phyloP scores from a whole-genome alignment of 352 stramenopile species.

The Pythium sukuiense region DNA sequence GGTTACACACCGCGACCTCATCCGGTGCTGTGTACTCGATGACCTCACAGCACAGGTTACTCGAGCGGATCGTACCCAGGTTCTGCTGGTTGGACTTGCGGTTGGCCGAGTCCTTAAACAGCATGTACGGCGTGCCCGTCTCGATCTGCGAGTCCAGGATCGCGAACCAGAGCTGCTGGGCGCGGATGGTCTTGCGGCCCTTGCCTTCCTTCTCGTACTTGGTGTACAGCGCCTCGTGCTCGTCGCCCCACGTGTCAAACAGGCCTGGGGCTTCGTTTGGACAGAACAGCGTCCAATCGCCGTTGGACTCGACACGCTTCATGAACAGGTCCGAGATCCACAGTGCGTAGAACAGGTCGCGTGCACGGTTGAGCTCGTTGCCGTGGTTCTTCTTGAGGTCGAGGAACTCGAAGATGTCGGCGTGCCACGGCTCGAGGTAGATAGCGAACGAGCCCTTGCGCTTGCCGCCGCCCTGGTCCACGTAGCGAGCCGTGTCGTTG shows the following conservation, averaged over 20 bases:
- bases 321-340: slow-evolving; percentile 99
- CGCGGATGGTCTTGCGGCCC: slow-evolving; percentile 95
- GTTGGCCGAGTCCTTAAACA: slow-evolving; percentile 99
- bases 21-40: slow-evolving; percentile 98
- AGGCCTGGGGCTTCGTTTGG: slow-evolving; percentile 97
- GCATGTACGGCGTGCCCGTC: slow-evolving; percentile 99
- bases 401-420: slow-evolving; percentile 98
- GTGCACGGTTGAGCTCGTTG: slow-evolving; percentile 96
- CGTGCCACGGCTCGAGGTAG: slow-evolving; percentile 99
- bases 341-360: slow-evolving; percentile 99
- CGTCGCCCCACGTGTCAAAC: slow-evolving; percentile 91
- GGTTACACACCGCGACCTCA: slow-evolving; percentile 99
- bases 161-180: slow-evolving; percentile 98
- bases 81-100: slow-evolving; percentile 99
- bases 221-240: slow-evolving; percentile 96
- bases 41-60: slow-evolving; percentile 99
- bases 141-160: slow-evolving; percentile 99
- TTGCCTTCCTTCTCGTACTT: slow-evolving; percentile 96
- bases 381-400: slow-evolving; percentile 99
- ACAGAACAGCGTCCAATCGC: slow-evolving; percentile 97
- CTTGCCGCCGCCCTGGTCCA: slow-evolving; percentile 98
- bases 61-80: slow-evolving; percentile 99
- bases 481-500: slow-evolving; percentile 99
- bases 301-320: slow-evolving; percentile 97
- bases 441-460: slow-evolving; percentile 98